These are phyloP conservation scores for Phytophthora boehmeriae DNA, from an alignment of 352 stramenopile genomes.

Conservation along the genomic window DNA sequence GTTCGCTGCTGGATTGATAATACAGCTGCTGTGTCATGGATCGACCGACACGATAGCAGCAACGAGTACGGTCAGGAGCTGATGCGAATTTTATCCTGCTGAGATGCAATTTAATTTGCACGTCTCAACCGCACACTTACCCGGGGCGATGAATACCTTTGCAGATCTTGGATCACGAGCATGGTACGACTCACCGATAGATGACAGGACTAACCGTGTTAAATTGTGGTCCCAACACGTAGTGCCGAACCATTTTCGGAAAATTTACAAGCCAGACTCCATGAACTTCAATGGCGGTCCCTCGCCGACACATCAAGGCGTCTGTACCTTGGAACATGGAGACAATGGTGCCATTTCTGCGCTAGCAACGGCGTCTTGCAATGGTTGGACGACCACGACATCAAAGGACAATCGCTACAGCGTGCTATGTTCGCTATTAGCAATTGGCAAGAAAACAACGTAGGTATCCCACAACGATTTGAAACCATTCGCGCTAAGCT, in stretches of 20 bases:
- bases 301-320: too few species aligned
- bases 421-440: slow-evolving; percentile 4
- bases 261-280: too few species aligned
- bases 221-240: neutral
- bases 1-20: slow-evolving; percentile 4
- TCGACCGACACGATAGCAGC: neutral
- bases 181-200: neutral
- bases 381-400: neutral
- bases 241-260: neutral
- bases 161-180: slow-evolving; percentile 1
- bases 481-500: slow-evolving; percentile 7
- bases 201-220: neutral
- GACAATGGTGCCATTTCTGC: slow-evolving; percentile 2
- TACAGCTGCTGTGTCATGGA: slow-evolving; percentile 2
- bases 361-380: neutral
- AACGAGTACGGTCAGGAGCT: slow-evolving; percentile 4
- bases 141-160: neutral
- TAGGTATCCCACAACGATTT: neutral
- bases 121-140: neutral
- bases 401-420: neutral
- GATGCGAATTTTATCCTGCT: neutral
- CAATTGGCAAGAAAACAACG: neutral
- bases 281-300: too few species aligned
- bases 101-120: slow-evolving; percentile 1
- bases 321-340: slow-evolving; percentile 1